phyloP scores from a whole-genome alignment of 2,329 filamentous ascomycete species.

The Blumeria hordei region DNA sequence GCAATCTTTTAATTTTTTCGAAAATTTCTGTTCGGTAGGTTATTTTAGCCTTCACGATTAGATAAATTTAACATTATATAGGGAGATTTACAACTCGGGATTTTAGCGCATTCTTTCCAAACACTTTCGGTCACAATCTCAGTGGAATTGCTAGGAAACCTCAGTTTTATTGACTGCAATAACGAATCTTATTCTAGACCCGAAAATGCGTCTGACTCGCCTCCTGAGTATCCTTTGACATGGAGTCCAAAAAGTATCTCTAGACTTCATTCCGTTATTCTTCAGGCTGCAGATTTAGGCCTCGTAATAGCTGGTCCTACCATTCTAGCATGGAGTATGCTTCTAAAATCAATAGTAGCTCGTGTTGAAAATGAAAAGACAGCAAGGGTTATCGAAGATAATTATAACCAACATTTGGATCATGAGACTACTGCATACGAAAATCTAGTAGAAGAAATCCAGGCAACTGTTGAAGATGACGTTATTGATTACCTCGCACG shows the following conservation, averaged over 20 bases:
- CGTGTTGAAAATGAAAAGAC: conserved; percentile 17
- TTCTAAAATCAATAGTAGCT: conserved; percentile 38
- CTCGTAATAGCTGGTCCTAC: conserved; percentile 45
- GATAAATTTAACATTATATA: conserved; percentile 3
- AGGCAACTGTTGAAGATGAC: conserved; percentile 17
- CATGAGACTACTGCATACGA: conserved; percentile 13
- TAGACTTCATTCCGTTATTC: conserved; percentile 47
- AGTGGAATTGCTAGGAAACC: conserved; percentile 39
- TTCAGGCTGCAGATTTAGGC: conserved; percentile 29
- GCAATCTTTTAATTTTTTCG: conserved; percentile 43
- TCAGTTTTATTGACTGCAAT: conserved; percentile 9
- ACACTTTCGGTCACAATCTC: conserved; percentile 47
- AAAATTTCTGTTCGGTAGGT: conserved; percentile 29
- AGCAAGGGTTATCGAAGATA: not conserved
- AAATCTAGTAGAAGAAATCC: conserved; percentile 21
- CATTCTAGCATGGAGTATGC: conserved; percentile 58
- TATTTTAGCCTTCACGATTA: not conserved
- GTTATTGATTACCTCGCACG: conserved; percentile 22
- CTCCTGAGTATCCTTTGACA: conserved; percentile 33
- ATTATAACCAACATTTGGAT: not conserved
- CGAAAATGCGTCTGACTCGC: conserved; percentile 9
- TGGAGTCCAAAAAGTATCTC: conserved; percentile 44
- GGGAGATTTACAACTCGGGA: conserved; percentile 9
- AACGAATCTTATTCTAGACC: conserved; percentile 16
- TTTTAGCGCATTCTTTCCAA: conserved; percentile 37